Conservation (phyloP, 2,329 filamentous ascomycete species). For the Helotiales sp. region DNA sequence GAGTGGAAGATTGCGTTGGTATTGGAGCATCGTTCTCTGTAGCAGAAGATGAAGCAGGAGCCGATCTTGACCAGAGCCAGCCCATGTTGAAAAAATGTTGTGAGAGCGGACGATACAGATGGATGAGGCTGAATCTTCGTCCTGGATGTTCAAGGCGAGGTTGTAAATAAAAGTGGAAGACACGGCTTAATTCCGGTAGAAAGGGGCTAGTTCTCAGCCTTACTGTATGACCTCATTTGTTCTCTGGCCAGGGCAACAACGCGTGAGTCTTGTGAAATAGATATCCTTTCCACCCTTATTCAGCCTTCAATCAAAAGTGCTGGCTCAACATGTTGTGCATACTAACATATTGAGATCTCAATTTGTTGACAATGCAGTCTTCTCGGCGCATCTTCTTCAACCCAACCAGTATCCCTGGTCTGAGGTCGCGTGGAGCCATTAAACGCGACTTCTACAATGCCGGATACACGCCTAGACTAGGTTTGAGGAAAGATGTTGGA, state of each 20-base stretch:
- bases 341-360: background rate
- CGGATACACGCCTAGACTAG: constrained; percentile 23
- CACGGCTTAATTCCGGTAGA: background rate
- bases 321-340: constrained; percentile 17
- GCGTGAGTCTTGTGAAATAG: background rate
- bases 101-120: constrained; percentile 18
- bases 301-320: background rate
- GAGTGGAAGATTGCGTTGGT: constrained; percentile 29
- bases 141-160: constrained; percentile 12
- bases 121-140: constrained; percentile 20
- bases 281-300: background rate
- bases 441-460: constrained; percentile 36
- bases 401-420: constrained; percentile 44
- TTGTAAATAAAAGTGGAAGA: background rate
- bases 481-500: constrained; percentile 18
- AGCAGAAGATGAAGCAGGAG: constrained; percentile 38
- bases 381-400: constrained; percentile 42
- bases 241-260: background rate
- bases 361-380: constrained; percentile 33
- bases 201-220: constrained; percentile 4
- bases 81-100: constrained; percentile 54
- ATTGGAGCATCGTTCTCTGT: constrained; percentile 27
- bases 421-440: constrained; percentile 37
- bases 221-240: constrained; percentile 11
- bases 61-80: constrained; percentile 62